Conservation (phyloP, 2,329 filamentous ascomycete genomes). For the Microdochium trichocladiopsis region DNA sequence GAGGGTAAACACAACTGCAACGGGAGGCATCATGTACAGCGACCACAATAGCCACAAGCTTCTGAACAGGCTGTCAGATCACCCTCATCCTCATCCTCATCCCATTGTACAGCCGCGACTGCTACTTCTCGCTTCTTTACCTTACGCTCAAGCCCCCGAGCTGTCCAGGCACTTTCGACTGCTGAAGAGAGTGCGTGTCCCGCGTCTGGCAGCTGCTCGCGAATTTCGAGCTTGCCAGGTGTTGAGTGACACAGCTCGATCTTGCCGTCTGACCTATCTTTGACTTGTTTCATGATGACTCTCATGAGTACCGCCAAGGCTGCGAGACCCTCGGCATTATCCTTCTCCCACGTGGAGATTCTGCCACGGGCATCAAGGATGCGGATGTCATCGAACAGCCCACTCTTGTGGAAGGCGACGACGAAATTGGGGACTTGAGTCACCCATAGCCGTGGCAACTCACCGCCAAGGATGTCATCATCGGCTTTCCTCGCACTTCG, state of each 20-base stretch:
- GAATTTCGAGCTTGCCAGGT: neutral
- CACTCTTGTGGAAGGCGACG: conserved; percentile 29
- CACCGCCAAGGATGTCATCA: conserved; percentile 21
- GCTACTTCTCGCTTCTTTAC: neutral
- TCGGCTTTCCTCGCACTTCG: conserved; percentile 18
- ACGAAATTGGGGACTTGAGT: conserved; percentile 30
- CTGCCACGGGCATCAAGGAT: neutral
- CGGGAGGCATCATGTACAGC: neutral
- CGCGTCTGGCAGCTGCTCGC: neutral
- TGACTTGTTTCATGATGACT: neutral
- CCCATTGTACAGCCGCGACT: no score
- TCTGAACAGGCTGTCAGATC: conserved; percentile 1
- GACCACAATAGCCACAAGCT: neutral
- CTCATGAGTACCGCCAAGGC: neutral
- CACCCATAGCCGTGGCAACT: conserved; percentile 35
- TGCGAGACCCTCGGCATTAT: neutral
- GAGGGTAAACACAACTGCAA: no score
- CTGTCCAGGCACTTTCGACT: neutral
- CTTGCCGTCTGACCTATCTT: neutral
- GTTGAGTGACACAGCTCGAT: neutral
- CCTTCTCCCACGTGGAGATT: neutral
- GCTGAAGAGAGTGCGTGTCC: neutral
- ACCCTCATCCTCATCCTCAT: neutral
- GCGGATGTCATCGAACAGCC: conserved; percentile 25
- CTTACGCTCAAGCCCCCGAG: neutral